phyloP scores from a whole-genome alignment of 352 stramenopile species.

The Saprolegnia parasitica region DNA sequence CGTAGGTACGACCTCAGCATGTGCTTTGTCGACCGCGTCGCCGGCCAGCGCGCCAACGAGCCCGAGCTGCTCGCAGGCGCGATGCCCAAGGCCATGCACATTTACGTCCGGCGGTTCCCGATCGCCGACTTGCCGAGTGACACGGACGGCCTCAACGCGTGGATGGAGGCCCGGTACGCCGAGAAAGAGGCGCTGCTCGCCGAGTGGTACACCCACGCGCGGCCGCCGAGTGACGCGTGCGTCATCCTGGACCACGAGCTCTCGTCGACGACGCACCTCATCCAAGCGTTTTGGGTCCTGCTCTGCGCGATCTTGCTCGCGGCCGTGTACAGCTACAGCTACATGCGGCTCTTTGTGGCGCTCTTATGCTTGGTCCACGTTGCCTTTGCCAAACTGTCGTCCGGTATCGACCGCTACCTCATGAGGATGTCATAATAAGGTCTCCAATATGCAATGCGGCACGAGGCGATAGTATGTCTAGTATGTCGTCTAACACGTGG shows the following conservation, averaged over 20 bases:
- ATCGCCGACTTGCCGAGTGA: conserved; percentile 41
- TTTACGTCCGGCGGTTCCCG: conserved; percentile 63
- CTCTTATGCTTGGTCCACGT: background rate
- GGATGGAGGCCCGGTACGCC: conserved; percentile 62
- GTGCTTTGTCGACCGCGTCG: conserved; percentile 67
- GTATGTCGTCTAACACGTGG: background rate
- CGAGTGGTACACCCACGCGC: conserved; percentile 33
- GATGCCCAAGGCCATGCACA: conserved; percentile 56
- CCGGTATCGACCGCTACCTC: conserved; percentile 16
- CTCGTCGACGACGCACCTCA: conserved; percentile 31
- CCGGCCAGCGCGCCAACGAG: conserved; percentile 64
- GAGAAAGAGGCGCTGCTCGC: conserved; percentile 61
- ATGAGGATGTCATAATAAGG: background rate
- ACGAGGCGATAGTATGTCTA: background rate
- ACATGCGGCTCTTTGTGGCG: conserved; percentile 1
- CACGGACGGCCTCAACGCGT: conserved; percentile 44
- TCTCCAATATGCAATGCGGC: too few species aligned
- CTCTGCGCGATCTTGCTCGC: conserved; percentile 34
- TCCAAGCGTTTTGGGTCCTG: conserved; percentile 56
- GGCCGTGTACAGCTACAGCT: conserved; percentile 17
- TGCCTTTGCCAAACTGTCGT: background rate
- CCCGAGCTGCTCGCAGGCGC: conserved; percentile 51
- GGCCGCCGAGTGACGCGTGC: conserved; percentile 43
- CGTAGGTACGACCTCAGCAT: conserved; percentile 55
- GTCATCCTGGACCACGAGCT: conserved; percentile 43